phyloP scores from a whole-genome alignment of 108 stramenopile species.

The Skeletonema grethae region DNA sequence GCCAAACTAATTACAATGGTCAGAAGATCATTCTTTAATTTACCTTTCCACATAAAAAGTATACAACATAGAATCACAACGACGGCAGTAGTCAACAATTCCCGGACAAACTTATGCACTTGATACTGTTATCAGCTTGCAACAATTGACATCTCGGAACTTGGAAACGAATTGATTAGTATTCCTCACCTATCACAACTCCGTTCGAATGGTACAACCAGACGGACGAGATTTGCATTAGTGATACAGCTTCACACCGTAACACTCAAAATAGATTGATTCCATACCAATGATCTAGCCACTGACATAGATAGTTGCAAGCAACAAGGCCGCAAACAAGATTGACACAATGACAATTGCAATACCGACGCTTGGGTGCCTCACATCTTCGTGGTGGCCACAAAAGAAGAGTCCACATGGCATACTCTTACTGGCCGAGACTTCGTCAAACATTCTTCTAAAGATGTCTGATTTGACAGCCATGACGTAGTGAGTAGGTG shows the following conservation, averaged over 20 bases:
- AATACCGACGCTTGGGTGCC: constrained; percentile 62
- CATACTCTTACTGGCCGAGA: constrained; percentile 53
- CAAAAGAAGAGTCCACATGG: constrained; percentile 83
- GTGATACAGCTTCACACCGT: background rate
- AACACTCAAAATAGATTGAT: background rate
- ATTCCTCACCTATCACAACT: background rate
- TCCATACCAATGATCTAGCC: constrained; percentile 13
- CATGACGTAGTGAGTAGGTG: constrained; percentile 56
- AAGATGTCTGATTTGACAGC: constrained; percentile 71
- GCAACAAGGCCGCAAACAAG: constrained; percentile 36
- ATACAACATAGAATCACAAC: background rate
- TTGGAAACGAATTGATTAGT: background rate
- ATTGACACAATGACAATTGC: constrained; percentile 49
- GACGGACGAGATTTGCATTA: background rate
- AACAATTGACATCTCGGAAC: background rate
- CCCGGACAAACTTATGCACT: background rate
- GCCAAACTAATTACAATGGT: background rate
- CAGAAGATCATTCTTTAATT: background rate
- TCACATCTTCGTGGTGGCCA: constrained; percentile 81
- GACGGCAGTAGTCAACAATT: background rate
- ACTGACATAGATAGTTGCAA: constrained; percentile 32
- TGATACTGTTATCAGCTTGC: constrained; percentile 2
- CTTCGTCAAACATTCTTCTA: constrained; percentile 67
- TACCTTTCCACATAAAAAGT: background rate
- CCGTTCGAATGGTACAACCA: constrained; percentile 6